Evolutionary conservation across 108 stramenopile species (phyloP).

Genomic region (Cyclotella atomus): DNA sequence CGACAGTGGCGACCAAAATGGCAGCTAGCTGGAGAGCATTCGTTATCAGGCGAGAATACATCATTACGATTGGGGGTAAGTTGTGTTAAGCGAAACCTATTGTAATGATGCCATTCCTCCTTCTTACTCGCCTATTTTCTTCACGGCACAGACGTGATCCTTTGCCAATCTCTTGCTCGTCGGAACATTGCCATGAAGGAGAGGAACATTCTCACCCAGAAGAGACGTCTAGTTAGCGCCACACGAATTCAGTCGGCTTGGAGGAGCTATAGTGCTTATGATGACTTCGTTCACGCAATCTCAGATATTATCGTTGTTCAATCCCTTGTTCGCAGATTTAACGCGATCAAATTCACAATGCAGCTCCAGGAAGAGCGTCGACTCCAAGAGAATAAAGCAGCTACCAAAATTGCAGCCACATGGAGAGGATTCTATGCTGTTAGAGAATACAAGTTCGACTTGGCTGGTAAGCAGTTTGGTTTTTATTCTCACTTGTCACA

Average conservation of each 20-base stretch:
- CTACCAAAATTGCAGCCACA: not conserved
- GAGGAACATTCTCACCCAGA: not conserved
- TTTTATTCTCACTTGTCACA: no score
- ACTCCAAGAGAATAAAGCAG: not conserved
- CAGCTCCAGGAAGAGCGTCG: no score
- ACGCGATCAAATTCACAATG: not conserved
- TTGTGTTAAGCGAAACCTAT: not conserved
- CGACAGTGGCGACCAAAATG: not conserved
- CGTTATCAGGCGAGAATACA: not conserved
- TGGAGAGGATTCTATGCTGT: not conserved
- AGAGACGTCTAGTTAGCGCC: not conserved
- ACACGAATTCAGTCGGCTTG: not conserved
- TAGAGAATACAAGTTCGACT: not conserved
- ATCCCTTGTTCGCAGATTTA: not conserved
- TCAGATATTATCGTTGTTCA: not conserved
- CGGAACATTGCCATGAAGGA: not conserved
- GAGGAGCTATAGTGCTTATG: not conserved
- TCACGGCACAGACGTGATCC: not conserved
- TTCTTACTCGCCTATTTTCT: not conserved
- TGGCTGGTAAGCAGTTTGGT: no score
- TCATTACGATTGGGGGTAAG: conserved; percentile 13
- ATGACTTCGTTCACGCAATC: not conserved
- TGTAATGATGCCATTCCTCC: not conserved
- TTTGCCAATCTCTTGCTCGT: conserved; percentile 16
- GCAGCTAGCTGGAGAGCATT: conserved; percentile 4